Base-by-base conservation (phyloP, 805 yeast genomes). In the Sugiyamaella floridensis region DNA sequence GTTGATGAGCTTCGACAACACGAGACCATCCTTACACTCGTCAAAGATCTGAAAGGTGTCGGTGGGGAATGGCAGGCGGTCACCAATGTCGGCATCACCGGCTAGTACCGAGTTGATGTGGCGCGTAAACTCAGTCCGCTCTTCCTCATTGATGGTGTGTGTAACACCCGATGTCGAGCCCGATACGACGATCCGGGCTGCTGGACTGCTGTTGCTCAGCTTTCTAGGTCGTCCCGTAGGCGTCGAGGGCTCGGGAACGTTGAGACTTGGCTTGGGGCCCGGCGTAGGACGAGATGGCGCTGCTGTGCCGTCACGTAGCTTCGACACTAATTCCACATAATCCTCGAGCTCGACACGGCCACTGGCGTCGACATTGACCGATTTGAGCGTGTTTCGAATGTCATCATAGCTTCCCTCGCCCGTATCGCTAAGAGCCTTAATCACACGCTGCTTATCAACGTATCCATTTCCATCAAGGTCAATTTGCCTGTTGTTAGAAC, bases 311-410 rank as follows among this genome's bases (percentile, higher is more conserved):
- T 81, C 92, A 64, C 84, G 85, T 58, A 90, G 76, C 66, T 88
- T 89, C 32, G 95, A 86, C 52, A 86, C 78, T 61, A 93, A 82
- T 60, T 72, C 85, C 34, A 92, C 97, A 65, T 81, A 93, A 67
- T 93, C 99, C 55, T 93, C 99, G 65, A 93, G 74, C 68, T 93
- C 99, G 50, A 93, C 97, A 66, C 87, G 92, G 22, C 99, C 99
- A 4, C 96, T 85, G 14, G 98, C 96, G 71, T 93, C 99, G 34
- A 93, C 95, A 59, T 85, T 83, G 47, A 89, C 97, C 50, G 79
- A 80, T 67, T 93, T 93, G 66, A 93, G 77, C 1, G 97, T 87
- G 68, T 89, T 96, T 73, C 99, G 84, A 20, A 95, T 92, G 59
- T 85, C 86, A 69, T 93, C 99, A 65, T 93, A 93, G 32, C 89